Evolutionary conservation across 108 stramenopile genomes (phyloP).

Genomic region (Cyclotella sp.): DNA sequence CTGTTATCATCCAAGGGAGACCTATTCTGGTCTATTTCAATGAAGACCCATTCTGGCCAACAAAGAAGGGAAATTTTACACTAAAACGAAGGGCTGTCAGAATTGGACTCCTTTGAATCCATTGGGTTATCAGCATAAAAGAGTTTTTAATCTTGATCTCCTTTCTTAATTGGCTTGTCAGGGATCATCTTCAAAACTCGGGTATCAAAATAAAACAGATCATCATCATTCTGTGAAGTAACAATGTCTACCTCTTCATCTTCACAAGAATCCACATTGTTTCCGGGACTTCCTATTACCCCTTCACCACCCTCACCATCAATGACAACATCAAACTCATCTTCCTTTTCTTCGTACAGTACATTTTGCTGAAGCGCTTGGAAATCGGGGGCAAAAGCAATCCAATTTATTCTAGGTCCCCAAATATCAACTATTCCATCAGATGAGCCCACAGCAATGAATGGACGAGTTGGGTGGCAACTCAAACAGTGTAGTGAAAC

Average conservation of each 20-base stretch:
- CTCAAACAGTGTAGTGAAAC: conserved; percentile 64
- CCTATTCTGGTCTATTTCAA: no score
- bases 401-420: conserved; percentile 80
- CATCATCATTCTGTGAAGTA: conserved; percentile 70
- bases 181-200: conserved; percentile 45
- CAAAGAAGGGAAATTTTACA: no score
- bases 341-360: conserved; percentile 78
- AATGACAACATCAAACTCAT: conserved; percentile 78
- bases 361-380: conserved; percentile 80
- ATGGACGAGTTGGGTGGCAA: conserved; percentile 86
- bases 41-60: no score
- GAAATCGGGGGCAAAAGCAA: conserved; percentile 87
- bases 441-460: conserved; percentile 77
- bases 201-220: conserved; percentile 71
- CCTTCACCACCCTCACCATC: conserved; percentile 31
- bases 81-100: neutral
- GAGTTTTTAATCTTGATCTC: conserved; percentile 8
- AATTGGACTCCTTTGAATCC: no score
- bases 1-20: no score
- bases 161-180: conserved; percentile 21
- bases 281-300: neutral
- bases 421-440: conserved; percentile 86
- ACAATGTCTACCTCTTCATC: conserved; percentile 70
- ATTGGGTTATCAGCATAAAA: neutral
- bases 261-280: conserved; percentile 15